Conservation (phyloP, 1,284 basidiomycete genomes). For the Apiotrichum gamsii region DNA sequence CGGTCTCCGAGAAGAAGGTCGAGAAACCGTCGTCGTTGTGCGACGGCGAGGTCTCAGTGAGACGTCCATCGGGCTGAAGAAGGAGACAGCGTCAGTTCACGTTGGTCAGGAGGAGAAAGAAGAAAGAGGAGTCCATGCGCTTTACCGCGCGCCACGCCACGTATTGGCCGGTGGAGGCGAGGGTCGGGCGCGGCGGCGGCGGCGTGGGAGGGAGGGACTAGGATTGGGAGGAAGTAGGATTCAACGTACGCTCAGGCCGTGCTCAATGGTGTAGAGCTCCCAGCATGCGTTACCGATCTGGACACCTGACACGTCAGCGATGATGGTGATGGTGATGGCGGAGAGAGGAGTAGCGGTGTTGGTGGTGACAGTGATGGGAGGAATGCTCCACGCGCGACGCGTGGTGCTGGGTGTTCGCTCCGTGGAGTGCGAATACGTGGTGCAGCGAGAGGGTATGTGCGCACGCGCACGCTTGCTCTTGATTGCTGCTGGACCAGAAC, state of each 20-base stretch:
- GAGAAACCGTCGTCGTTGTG: conserved; percentile 85
- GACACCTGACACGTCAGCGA: conserved; percentile 35
- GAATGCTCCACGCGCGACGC: too few relatives aligned
- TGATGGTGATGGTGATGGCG: neutral
- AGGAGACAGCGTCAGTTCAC: neutral
- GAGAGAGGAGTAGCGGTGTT: too few relatives aligned
- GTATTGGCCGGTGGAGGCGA: too few relatives aligned
- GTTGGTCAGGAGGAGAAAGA: conserved; percentile 14
- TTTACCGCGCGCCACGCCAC: conserved; percentile 1
- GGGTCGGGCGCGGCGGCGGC: neutral
- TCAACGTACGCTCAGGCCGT: conserved; percentile 88
- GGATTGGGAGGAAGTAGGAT: too few relatives aligned
- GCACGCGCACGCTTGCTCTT: too few relatives aligned
- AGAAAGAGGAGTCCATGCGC: conserved; percentile 1
- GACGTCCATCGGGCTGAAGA: conserved; percentile 78
- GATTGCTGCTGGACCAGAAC: too few relatives aligned
- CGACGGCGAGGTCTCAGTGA: conserved; percentile 67
- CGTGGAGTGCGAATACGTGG: too few relatives aligned
- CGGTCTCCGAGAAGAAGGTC: conserved; percentile 61
- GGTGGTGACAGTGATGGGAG: too few relatives aligned
- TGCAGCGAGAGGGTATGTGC: too few relatives aligned
- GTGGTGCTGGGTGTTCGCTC: too few relatives aligned
- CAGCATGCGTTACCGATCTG: conserved; percentile 91
- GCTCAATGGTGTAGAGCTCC: conserved; percentile 98
- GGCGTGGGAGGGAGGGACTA: neutral